These are phyloP conservation scores for Cutaneotrichosporon sp. DNA, from an alignment of 1,284 basidiomycete genomes.

Conservation along the genomic window DNA sequence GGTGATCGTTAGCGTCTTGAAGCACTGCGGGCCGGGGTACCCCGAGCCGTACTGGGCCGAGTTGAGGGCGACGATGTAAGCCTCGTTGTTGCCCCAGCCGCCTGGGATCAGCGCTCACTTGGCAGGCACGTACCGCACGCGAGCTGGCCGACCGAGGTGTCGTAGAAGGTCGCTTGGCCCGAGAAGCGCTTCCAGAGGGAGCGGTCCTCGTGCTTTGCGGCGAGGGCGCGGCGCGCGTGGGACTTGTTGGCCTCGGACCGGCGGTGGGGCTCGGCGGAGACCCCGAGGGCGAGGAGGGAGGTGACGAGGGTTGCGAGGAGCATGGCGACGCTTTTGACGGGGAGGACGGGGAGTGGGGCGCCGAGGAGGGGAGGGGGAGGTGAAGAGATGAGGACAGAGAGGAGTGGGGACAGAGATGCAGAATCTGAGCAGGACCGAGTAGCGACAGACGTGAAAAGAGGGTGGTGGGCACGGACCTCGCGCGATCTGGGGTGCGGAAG, in stretches of 20 bases:
- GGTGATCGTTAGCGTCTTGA: constrained; percentile 64
- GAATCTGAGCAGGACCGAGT: no score
- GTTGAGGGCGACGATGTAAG: constrained; percentile 18
- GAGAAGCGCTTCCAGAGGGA: neutral
- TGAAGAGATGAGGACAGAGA: no score
- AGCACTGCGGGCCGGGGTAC: constrained; percentile 67
- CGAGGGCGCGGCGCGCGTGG: neutral
- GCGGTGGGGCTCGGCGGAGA: neutral
- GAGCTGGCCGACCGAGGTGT: neutral
- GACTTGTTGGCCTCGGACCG: neutral
- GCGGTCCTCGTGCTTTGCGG: neutral
- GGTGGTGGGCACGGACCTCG: no score
- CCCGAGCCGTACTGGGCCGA: constrained; percentile 40
- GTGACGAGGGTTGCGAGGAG: neutral
- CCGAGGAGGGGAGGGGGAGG: neutral
- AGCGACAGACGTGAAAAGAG: no score
- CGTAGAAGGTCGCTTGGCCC: neutral
- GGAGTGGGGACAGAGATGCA: no score
- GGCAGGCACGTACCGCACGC: neutral
- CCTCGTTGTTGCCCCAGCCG: neutral
- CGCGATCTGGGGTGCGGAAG: no score
- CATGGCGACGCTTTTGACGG: neutral
- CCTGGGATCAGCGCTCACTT: neutral
- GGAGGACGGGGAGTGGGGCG: neutral
- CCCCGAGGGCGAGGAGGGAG: neutral